phyloP scores from a whole-genome alignment of 495 filamentous ascomycete genomes.

The Daldinia decipiens region DNA sequence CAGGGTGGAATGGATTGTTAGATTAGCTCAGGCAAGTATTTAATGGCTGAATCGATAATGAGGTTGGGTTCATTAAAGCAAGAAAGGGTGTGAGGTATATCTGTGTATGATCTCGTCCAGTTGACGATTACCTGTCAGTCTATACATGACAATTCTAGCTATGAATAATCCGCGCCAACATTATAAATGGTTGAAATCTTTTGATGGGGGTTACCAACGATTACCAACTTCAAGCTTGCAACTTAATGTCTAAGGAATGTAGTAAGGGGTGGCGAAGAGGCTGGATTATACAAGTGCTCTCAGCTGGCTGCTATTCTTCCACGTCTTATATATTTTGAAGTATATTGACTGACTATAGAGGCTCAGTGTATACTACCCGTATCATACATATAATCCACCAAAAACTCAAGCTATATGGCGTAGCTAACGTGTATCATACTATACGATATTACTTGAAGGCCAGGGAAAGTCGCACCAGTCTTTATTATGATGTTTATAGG shows the following conservation, averaged over 20 bases:
- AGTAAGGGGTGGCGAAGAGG: neutral
- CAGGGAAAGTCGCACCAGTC: too few species aligned
- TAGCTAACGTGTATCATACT: too few species aligned
- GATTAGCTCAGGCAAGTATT: neutral
- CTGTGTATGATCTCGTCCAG: neutral
- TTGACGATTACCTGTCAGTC: neutral
- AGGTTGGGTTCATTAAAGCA: neutral
- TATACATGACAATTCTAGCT: neutral
- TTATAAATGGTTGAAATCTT: neutral
- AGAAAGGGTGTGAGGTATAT: neutral
- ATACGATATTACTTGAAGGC: too few species aligned
- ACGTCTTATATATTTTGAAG: neutral
- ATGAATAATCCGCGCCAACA: neutral
- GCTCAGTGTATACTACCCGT: neutral
- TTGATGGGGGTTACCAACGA: neutral
- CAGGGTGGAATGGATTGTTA: conserved; percentile 1
- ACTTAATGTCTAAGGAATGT: neutral
- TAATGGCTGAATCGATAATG: neutral
- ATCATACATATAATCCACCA: too few species aligned
- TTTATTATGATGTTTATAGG: too few species aligned
- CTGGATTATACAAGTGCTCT: neutral
- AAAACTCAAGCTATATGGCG: too few species aligned
- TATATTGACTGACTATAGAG: neutral
- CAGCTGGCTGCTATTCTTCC: neutral
- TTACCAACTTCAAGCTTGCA: neutral